A percentile compares a stretch with the other conserved stretches of the same genome.
These are phyloP conservation scores for Hyphopichia fennica DNA, from an alignment of 1,139 yeast species.

Conservation along the genomic window DNA sequence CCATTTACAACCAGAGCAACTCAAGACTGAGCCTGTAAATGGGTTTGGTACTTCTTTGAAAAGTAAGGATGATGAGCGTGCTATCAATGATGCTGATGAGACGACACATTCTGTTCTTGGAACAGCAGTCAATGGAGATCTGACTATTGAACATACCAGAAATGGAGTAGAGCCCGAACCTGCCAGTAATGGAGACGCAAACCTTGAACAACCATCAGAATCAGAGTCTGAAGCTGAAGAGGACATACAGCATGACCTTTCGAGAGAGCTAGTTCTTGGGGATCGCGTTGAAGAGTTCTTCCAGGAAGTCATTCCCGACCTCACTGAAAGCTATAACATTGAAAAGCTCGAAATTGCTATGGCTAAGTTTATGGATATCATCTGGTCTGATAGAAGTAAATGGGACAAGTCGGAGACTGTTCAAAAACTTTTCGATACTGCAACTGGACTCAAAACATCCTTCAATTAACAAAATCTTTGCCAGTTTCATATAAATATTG, in stretches of 20 bases:
- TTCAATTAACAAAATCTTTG: not conserved
- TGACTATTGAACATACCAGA: no score
- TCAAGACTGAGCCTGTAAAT: no score
- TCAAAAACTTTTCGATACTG: slow-evolving; percentile 22
- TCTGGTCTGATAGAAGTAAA: slow-evolving; percentile 66
- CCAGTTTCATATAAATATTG: not conserved
- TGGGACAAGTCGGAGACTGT: slow-evolving; percentile 63
- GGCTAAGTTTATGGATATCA: slow-evolving; percentile 69
- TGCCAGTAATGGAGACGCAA: not conserved
- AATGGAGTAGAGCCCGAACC: no score
- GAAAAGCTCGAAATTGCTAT: slow-evolving; percentile 73
- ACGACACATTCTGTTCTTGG: no score
- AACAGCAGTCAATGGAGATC: no score
- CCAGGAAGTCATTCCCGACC: slow-evolving; percentile 20
- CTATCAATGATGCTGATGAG: no score
- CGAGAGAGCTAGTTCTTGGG: slow-evolving; percentile 17
- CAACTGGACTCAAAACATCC: slow-evolving; percentile 4
- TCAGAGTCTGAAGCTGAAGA: slow-evolving; percentile 29
- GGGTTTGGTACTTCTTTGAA: no score
- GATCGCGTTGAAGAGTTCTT: slow-evolving; percentile 17
- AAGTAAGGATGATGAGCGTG: no score
- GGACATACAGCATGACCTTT: slow-evolving; percentile 15
- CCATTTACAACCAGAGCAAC: no score
- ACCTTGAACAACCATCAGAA: slow-evolving; percentile 5
- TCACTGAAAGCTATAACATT: slow-evolving; percentile 56